These are phyloP conservation scores for Strigomonas culicis DNA, from an alignment of 208 protist species.

Conservation along the genomic window DNA sequence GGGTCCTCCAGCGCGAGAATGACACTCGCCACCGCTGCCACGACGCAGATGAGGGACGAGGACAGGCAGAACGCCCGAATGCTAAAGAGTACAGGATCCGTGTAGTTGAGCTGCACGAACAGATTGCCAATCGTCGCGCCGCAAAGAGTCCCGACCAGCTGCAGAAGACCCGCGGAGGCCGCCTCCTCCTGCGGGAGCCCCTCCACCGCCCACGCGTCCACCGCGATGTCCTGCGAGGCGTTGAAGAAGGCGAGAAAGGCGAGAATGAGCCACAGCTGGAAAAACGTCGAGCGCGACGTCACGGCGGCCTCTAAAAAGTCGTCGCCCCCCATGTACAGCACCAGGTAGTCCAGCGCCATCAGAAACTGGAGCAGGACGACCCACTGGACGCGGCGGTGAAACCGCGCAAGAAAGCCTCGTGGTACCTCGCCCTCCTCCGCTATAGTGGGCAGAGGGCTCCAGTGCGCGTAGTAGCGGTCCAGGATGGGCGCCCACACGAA, in stretches of 20 bases:
- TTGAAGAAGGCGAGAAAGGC: conserved; percentile 22
- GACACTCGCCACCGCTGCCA: conserved; percentile 5
- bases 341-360: conserved; percentile 11
- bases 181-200: conserved; percentile 7
- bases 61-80: conserved; percentile 6
- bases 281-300: conserved; percentile 9
- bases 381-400: conserved; percentile 20
- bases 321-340: conserved; percentile 3
- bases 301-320: conserved; percentile 12
- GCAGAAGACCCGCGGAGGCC: conserved; percentile 12
- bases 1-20: conserved; percentile 2
- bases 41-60: conserved; percentile 1
- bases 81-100: background rate
- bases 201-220: conserved; percentile 44
- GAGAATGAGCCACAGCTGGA: conserved; percentile 19
- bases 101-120: conserved; percentile 13
- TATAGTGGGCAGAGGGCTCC: too few species aligned
- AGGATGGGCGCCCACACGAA: conserved; percentile 45
- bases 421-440: too few species aligned
- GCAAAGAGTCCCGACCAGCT: conserved; percentile 16
- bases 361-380: conserved; percentile 15
- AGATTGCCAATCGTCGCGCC: conserved; percentile 16
- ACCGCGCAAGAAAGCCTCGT: background rate
- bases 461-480: conserved; percentile 23
- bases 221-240: conserved; percentile 44